Evolutionary conservation across 129 eudicot species (phyloP), one percentile per base, ranked within the genome.

Genomic region (Ambrosia artemisiifolia): DNA sequence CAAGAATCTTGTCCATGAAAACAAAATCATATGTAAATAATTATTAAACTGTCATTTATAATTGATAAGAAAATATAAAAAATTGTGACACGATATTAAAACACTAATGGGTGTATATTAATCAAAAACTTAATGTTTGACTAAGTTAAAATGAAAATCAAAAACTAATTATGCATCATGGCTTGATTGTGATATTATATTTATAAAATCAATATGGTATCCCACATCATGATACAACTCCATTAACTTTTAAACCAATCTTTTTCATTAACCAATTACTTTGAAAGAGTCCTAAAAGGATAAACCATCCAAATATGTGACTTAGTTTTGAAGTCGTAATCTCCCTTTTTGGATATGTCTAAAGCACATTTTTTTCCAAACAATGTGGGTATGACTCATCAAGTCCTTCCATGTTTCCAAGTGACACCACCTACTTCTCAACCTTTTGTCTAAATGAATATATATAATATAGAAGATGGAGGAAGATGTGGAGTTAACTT

Each of bases 351-450:
- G 83, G 88, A 90, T 82, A 84, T 85, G 83, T 68, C 64, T 79
- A 54, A 82, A 83, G 83, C 72, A 70, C 78, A 83, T 30, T 65
- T 69, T 69, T 71, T 74, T 82, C 90, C 88, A 84, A 90, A 76
- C 87, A 87, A 83, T 85, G 86, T 87, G 92, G 90, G 93, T 73
- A 66, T 84, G 89, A 83, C 90, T 86, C 92, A 63, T 81, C 47
- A 76, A 83, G 82, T 73, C 87, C 82, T 79, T 85, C 90, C 77
- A 84, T 72, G 81, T 84, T 78, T 78, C 88, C 88, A 84, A 86
- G 85, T 84, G 79, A 90, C 83, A 84, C 66, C 83, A 73, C 88
- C 85, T 56, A 75, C 82, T 73, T 75, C 81, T 72, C 67, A 24
- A 24, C 34, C 13, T 44, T 51, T 55, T 13, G 13, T 47, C 44